Percentiles rank a stretch among this genome's conserved stretches.
Evolutionary conservation across 139 green algal genomes (phyloP).

Genomic region (Chlorella sp.): DNA sequence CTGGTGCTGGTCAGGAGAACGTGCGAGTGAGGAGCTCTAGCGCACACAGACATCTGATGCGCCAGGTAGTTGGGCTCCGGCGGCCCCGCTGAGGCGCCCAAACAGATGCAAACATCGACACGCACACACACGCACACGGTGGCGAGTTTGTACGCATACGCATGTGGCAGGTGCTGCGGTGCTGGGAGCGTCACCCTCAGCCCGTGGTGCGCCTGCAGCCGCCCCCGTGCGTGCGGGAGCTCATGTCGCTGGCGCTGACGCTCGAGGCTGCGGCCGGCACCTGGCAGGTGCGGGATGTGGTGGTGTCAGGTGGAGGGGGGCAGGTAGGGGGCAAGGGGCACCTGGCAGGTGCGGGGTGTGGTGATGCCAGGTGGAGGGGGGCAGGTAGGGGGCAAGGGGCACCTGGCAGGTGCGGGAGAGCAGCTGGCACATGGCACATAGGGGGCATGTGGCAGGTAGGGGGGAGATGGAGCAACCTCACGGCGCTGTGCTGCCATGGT

Average conservation of each 20-base stretch:
- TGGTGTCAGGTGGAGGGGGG: neutral
- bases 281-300: constrained; percentile 41
- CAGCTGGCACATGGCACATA: neutral
- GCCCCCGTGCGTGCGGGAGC: constrained; percentile 34
- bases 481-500: too few species aligned
- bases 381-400: neutral
- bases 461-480: too few species aligned
- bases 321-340: neutral
- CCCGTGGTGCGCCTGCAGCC: constrained; percentile 32
- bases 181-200: neutral
- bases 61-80: neutral
- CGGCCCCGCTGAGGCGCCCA: neutral
- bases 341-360: neutral
- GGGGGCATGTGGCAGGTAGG: neutral
- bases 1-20: neutral
- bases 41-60: neutral
- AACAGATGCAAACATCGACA: too few species aligned
- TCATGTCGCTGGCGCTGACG: constrained; percentile 62
- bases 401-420: neutral
- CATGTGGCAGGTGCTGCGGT: constrained; percentile 1
- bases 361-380: neutral
- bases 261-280: constrained; percentile 48
- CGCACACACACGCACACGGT: too few species aligned
- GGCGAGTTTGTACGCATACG: neutral
- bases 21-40: neutral